phyloP scores from a whole-genome alignment of 2,329 filamentous ascomycete species.

The Decorospora gaudefroyi region DNA sequence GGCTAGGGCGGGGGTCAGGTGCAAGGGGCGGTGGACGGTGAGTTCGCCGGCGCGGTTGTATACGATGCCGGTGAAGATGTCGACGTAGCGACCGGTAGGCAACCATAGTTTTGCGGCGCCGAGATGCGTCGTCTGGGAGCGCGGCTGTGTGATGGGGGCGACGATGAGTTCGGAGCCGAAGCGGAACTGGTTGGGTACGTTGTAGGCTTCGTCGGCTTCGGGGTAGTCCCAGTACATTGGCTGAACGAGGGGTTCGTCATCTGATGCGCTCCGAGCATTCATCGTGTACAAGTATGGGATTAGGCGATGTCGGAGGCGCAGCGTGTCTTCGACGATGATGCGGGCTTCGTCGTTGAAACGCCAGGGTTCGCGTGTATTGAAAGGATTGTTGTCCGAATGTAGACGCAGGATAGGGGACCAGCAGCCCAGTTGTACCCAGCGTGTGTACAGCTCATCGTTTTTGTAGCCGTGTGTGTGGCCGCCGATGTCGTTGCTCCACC shows the following conservation, averaged over 20 bases:
- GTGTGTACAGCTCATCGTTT: conserved; percentile 62
- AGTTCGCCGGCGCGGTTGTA: conserved; percentile 63
- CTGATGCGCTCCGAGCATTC: conserved; percentile 54
- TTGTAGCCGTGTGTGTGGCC: conserved; percentile 62
- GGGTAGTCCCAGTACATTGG: conserved; percentile 68
- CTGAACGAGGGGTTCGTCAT: conserved; percentile 60
- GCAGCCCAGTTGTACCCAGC: conserved; percentile 66
- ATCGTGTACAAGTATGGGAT: conserved; percentile 65
- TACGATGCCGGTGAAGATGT: conserved; percentile 62
- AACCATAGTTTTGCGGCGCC: conserved; percentile 61
- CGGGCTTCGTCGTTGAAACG: conserved; percentile 55
- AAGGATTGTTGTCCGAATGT: conserved; percentile 62
- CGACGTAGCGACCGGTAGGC: conserved; percentile 59
- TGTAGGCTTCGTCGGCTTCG: conserved; percentile 58
- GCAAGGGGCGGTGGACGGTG: conserved; percentile 56
- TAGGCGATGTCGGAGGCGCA: conserved; percentile 62
- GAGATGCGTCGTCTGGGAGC: conserved; percentile 54
- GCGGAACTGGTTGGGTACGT: conserved; percentile 61
- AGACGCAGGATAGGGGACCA: conserved; percentile 66
- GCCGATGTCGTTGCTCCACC: conserved; percentile 72
- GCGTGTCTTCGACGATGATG: conserved; percentile 54
- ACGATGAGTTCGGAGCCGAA: conserved; percentile 64
- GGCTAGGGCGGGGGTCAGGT: conserved; percentile 59
- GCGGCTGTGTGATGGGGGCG: conserved; percentile 60
- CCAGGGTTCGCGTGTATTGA: conserved; percentile 68